phyloP scores from a whole-genome alignment of 352 stramenopile genomes.

The Pythium aristosporum region DNA sequence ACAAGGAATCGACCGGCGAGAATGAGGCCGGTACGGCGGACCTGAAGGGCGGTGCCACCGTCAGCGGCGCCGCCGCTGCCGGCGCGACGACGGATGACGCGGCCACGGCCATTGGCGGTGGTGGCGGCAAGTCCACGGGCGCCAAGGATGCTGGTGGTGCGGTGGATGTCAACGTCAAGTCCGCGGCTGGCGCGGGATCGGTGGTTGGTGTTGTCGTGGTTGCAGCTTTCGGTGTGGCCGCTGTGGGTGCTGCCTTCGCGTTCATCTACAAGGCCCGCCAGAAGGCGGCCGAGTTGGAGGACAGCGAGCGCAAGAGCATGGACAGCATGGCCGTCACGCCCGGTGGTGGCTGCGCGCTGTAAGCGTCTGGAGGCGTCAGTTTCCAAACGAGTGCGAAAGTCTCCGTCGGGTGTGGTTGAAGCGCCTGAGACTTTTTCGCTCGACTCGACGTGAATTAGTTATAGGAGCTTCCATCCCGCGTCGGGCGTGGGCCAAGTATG shows the following conservation, averaged over 20 bases:
- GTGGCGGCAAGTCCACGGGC: background rate
- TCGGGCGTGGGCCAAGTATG: constrained; percentile 20
- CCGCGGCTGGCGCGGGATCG: background rate
- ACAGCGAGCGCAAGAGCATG: constrained; percentile 49
- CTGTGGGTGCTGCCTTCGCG: constrained; percentile 54
- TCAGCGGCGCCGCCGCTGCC: background rate
- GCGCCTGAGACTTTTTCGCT: constrained; percentile 19
- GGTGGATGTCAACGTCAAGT: constrained; percentile 46
- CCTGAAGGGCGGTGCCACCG: background rate
- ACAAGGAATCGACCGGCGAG: constrained; percentile 10
- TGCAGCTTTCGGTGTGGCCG: constrained; percentile 33
- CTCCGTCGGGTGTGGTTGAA: constrained; percentile 25
- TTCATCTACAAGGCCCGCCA: constrained; percentile 82
- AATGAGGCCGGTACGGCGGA: constrained; percentile 25
- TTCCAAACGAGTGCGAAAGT: constrained; percentile 10
- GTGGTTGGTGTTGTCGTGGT: constrained; percentile 34
- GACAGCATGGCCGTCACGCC: constrained; percentile 50
- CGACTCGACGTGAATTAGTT: constrained; percentile 24
- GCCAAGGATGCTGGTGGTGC: constrained; percentile 14
- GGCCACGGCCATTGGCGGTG: background rate
- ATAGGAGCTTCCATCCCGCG: constrained; percentile 21
- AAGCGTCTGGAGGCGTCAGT: constrained; percentile 21
- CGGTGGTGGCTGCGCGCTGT: constrained; percentile 51
- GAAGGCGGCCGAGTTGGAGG: constrained; percentile 57
- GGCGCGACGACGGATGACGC: background rate